Conservation (phyloP, 495 filamentous ascomycete species). For the Penicillium canescens region DNA sequence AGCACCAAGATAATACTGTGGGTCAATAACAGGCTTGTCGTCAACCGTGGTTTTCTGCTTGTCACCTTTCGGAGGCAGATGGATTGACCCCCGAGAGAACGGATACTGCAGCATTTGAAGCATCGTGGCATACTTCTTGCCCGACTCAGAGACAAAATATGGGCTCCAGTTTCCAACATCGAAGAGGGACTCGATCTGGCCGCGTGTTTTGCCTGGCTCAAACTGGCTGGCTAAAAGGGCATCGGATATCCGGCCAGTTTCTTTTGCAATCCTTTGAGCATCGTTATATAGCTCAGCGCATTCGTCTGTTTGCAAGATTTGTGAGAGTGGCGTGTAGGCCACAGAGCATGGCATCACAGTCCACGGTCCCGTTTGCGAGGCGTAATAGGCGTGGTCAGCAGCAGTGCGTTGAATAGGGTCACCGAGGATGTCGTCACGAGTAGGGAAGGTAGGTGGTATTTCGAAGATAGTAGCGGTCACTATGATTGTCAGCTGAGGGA, state of each 20-base stretch:
- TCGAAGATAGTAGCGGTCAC: slow-evolving; percentile 49
- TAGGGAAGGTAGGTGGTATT: slow-evolving; percentile 37
- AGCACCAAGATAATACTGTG: slow-evolving; percentile 38
- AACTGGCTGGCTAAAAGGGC: slow-evolving; percentile 30
- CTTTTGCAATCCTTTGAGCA: background rate
- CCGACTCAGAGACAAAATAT: slow-evolving; percentile 33
- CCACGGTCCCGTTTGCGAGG: slow-evolving; percentile 32
- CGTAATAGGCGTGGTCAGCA: slow-evolving; percentile 33
- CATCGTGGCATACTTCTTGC: slow-evolving; percentile 53
- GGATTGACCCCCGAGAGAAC: slow-evolving; percentile 48
- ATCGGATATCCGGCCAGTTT: slow-evolving; percentile 3
- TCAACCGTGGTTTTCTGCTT: slow-evolving; percentile 8
- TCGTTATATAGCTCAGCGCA: slow-evolving; percentile 8
- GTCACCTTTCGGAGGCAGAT: slow-evolving; percentile 30
- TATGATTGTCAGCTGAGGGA: slow-evolving; percentile 8
- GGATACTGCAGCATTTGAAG: slow-evolving; percentile 56
- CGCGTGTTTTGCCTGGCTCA: slow-evolving; percentile 25
- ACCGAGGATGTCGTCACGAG: slow-evolving; percentile 41
- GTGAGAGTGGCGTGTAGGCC: slow-evolving; percentile 45
- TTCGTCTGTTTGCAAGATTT: slow-evolving; percentile 26
- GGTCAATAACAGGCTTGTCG: slow-evolving; percentile 45
- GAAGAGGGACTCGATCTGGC: slow-evolving; percentile 54
- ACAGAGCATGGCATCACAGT: slow-evolving; percentile 42
- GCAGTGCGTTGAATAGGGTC: slow-evolving; percentile 30
- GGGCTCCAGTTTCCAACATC: slow-evolving; percentile 52